Conservation (phyloP, 306 rosid species). For the Gynostemma pentaphyllum region DNA sequence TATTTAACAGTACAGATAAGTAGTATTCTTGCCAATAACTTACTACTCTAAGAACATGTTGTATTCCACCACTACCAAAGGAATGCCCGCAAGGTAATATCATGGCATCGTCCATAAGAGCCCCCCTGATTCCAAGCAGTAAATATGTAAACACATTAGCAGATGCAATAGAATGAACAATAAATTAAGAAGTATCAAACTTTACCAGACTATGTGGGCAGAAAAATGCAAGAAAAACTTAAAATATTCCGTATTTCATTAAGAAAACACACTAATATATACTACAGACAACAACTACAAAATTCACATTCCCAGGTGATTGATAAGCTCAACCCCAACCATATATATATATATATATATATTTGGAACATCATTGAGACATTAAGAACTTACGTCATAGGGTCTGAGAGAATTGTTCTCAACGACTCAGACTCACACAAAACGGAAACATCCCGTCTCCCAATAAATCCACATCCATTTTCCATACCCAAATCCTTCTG, state of each 20-base stretch:
- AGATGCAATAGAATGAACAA: neutral
- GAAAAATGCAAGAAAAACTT: neutral
- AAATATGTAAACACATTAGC: neutral
- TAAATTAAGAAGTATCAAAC: neutral
- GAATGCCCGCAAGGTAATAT: slow-evolving; percentile 99
- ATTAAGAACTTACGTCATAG: slow-evolving; percentile 62
- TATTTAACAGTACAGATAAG: neutral
- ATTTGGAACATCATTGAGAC: neutral
- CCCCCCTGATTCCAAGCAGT: slow-evolving; percentile 43
- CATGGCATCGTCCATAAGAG: slow-evolving; percentile 96
- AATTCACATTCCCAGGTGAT: neutral
- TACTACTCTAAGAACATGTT: slow-evolving; percentile 79
- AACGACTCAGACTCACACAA: slow-evolving; percentile 64
- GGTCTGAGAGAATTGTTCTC: slow-evolving; percentile 75
- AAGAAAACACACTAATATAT: neutral
- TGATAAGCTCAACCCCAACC: neutral
- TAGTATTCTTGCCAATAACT: slow-evolving; percentile 32
- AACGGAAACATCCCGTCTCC: slow-evolving; percentile 52
- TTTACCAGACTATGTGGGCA: neutral
- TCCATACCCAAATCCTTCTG: slow-evolving; percentile 58
- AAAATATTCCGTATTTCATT: neutral
- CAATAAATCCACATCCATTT: slow-evolving; percentile 75
- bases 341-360: too few species aligned
- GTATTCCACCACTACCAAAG: slow-evolving; percentile 80
- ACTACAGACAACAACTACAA: neutral